These are phyloP conservation scores for Xylariaceae sp. DNA, from an alignment of 2,329 filamentous ascomycete genomes.

Conservation along the genomic window DNA sequence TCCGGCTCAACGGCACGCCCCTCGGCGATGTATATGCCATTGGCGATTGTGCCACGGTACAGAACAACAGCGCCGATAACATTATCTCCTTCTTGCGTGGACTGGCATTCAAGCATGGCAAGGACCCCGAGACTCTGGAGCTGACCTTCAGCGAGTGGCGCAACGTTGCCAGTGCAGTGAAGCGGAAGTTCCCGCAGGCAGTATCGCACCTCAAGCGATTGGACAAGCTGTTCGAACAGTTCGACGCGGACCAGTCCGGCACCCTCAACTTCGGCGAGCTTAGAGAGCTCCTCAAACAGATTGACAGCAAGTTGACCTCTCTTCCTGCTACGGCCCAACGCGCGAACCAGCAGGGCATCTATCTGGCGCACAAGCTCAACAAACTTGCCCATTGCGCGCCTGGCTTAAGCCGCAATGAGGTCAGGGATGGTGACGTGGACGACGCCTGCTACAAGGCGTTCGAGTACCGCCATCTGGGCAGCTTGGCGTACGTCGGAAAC, in stretches of 20 bases:
- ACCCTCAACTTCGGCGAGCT: slow-evolving; percentile 94
- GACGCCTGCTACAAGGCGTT: slow-evolving; percentile 91
- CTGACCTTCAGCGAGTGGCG: slow-evolving; percentile 88
- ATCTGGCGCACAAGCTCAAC: slow-evolving; percentile 91
- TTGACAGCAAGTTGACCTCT: slow-evolving; percentile 90
- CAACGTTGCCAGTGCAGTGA: slow-evolving; percentile 74
- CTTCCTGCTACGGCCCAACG: slow-evolving; percentile 93
- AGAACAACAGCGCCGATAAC: slow-evolving; percentile 93
- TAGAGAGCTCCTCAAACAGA: slow-evolving; percentile 79
- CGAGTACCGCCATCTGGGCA: slow-evolving; percentile 87
- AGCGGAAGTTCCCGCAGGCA: slow-evolving; percentile 86
- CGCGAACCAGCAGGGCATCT: slow-evolving; percentile 91
- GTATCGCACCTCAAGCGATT: slow-evolving; percentile 79
- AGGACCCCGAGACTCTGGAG: slow-evolving; percentile 81
- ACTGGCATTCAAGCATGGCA: slow-evolving; percentile 85
- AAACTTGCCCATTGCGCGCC: slow-evolving; percentile 74
- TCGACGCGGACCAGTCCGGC: slow-evolving; percentile 88
- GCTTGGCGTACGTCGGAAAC: slow-evolving; percentile 91
- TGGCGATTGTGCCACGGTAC: slow-evolving; percentile 91
- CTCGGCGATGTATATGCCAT: slow-evolving; percentile 94
- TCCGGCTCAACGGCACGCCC: slow-evolving; percentile 82
- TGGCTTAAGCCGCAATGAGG: slow-evolving; percentile 71
- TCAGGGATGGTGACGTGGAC: slow-evolving; percentile 85
- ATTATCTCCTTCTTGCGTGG: slow-evolving; percentile 85
- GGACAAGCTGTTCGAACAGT: slow-evolving; percentile 84